A percentile compares a stretch with the other conserved stretches of the same genome.
Conservation (phyloP, 192 early-diverging fungal genomes). For the Podila horticola region DNA sequence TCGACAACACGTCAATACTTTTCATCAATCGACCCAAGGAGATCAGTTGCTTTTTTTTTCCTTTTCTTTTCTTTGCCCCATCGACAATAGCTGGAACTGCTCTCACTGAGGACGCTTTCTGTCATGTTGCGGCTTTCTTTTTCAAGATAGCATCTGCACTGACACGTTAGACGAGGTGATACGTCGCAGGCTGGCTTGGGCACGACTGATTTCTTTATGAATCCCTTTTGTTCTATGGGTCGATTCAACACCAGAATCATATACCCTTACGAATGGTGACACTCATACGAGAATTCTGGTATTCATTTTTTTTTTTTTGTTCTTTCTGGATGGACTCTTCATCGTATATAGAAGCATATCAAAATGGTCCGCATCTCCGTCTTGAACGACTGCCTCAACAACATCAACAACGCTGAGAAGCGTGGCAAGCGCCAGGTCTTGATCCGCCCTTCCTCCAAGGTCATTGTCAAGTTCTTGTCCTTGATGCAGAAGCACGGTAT, state of each 20-base stretch:
- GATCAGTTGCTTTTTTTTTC: neutral
- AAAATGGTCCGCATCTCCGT: slow-evolving; percentile 99
- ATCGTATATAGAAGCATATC: slow-evolving; percentile 31
- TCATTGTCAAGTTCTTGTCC: slow-evolving; percentile 98
- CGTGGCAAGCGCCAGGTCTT: slow-evolving; percentile 98
- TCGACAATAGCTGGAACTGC: neutral
- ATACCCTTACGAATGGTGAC: slow-evolving; percentile 26
- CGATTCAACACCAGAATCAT: slow-evolving; percentile 7
- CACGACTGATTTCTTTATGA: slow-evolving; percentile 49
- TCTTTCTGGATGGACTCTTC: slow-evolving; percentile 3
- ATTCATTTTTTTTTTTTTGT: slow-evolving; percentile 32
- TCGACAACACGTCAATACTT: neutral
- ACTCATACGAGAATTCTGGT: slow-evolving; percentile 55
- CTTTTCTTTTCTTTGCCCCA: neutral
- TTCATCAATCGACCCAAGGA: neutral
- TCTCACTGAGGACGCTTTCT: slow-evolving; percentile 4
- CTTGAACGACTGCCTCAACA: slow-evolving; percentile 96
- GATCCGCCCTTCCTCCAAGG: slow-evolving; percentile 97
- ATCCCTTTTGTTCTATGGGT: slow-evolving; percentile 22
- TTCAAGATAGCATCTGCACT: neutral
- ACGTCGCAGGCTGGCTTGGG: slow-evolving; percentile 47
- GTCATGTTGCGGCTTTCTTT: neutral
- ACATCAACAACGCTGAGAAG: slow-evolving; percentile 99
- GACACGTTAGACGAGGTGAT: slow-evolving; percentile 19
- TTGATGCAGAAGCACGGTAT: slow-evolving; percentile 99